Percentiles rank a stretch among this genome's conserved stretches.
Conservation (phyloP, 768 basidiomycete species). For the Naganishia vishniacii region DNA sequence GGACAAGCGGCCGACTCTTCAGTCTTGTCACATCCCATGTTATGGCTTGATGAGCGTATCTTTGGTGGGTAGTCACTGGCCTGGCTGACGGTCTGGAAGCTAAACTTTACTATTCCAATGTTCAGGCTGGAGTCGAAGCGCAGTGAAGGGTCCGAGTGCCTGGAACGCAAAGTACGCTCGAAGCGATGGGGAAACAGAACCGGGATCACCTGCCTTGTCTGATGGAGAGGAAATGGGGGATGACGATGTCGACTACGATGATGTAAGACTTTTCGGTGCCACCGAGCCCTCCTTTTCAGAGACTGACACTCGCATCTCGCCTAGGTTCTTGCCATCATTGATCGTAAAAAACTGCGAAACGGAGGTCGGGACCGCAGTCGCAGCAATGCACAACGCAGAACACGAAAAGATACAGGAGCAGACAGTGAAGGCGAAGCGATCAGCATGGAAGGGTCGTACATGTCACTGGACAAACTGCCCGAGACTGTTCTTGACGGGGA, state of each 20-base stretch:
- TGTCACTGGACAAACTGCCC: background rate
- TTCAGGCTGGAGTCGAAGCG: conserved; percentile 68
- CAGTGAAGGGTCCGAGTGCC: conserved; percentile 73
- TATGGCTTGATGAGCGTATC: conserved; percentile 87
- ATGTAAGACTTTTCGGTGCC: conserved; percentile 52
- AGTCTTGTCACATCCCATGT: conserved; percentile 83
- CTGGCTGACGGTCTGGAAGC: background rate
- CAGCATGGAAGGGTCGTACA: conserved; percentile 4
- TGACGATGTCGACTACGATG: conserved; percentile 83
- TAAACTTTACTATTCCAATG: background rate
- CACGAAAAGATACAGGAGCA: background rate
- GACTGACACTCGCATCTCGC: conserved; percentile 31
- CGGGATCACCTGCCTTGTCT: conserved; percentile 66
- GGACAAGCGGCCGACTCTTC: conserved; percentile 50
- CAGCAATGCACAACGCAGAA: conserved; percentile 23
- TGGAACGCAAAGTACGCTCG: conserved; percentile 59
- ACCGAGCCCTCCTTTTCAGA: background rate
- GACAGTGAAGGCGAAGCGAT: background rate
- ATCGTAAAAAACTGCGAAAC: background rate
- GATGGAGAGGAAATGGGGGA: conserved; percentile 61
- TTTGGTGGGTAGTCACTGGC: conserved; percentile 57
- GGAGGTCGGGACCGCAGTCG: conserved; percentile 26
- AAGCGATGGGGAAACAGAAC: conserved; percentile 57
- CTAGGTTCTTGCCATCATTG: background rate
- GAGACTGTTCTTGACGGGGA: background rate